A percentile compares a stretch with the other conserved stretches of the same genome.
Evolutionary conservation across 176 grass and related monocot species (phyloP).

Genomic region (Phoenix roebelenii): DNA sequence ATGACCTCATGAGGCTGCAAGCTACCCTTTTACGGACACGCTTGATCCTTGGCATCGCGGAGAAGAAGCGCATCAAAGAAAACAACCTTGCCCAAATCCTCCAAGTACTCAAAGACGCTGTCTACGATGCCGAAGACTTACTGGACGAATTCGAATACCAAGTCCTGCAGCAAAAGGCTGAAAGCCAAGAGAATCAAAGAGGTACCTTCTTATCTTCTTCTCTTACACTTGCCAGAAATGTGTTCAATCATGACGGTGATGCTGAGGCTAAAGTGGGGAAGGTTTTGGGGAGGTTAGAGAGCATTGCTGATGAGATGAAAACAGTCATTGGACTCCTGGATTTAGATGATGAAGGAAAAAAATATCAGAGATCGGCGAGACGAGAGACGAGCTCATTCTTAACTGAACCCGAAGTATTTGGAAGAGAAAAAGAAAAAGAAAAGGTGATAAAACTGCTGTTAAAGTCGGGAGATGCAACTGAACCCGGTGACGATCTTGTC

Average conservation of each 20-base stretch:
- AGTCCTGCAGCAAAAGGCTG: background rate
- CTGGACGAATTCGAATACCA: constrained; percentile 13
- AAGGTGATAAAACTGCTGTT: constrained; percentile 9
- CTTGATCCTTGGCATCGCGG: background rate
- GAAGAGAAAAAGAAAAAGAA: constrained; percentile 9
- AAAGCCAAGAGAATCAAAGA: background rate
- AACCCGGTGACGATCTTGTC: background rate
- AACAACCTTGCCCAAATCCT: background rate
- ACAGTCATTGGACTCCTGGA: background rate
- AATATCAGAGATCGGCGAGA: background rate
- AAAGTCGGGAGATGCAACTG: background rate
- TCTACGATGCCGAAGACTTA: constrained; percentile 9
- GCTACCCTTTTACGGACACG: background rate
- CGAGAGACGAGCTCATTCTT: constrained; percentile 16
- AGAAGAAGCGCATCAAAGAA: constrained; percentile 1
- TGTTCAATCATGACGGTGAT: background rate
- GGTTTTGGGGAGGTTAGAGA: constrained; percentile 1
- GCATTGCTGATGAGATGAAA: constrained; percentile 4
- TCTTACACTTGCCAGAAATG: constrained; percentile 6
- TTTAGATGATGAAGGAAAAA: constrained; percentile 4
- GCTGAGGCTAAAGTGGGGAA: background rate
- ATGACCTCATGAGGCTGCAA: background rate
- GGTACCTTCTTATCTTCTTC: constrained; percentile 2
- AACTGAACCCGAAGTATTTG: constrained; percentile 11
- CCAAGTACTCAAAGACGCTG: constrained; percentile 1